Evolutionary conservation across 768 basidiomycete genomes (phyloP).

Genomic region (Tylopilus rubrobrunneus): DNA sequence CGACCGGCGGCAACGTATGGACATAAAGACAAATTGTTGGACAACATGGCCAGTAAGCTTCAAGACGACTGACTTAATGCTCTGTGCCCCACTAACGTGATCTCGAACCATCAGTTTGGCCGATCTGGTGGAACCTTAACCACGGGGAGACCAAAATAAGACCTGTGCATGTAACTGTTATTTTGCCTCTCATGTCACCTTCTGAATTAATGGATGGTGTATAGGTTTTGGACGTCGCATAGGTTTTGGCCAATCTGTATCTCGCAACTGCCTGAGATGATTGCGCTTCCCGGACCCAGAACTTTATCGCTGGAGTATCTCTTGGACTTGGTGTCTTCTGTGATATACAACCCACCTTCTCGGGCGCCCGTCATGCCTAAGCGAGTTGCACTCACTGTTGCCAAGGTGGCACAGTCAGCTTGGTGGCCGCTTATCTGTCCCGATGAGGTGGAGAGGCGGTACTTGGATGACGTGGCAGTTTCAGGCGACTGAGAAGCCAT

Average conservation of each 20-base stretch:
- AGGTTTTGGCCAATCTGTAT: slow-evolving; percentile 77
- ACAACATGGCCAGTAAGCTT: slow-evolving; percentile 82
- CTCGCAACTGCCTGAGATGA: slow-evolving; percentile 59
- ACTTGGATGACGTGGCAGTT: slow-evolving; percentile 73
- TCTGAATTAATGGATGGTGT: slow-evolving; percentile 13
- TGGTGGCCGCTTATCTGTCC: slow-evolving; percentile 95
- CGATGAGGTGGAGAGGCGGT: slow-evolving; percentile 87
- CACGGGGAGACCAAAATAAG: slow-evolving; percentile 80
- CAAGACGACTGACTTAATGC: neutral
- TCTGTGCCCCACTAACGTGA: slow-evolving; percentile 13
- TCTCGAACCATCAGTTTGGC: slow-evolving; percentile 51
- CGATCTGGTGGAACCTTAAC: slow-evolving; percentile 94
- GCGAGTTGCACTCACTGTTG: slow-evolving; percentile 56
- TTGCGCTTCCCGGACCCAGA: slow-evolving; percentile 86
- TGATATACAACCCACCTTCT: slow-evolving; percentile 75
- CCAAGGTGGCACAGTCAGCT: slow-evolving; percentile 54
- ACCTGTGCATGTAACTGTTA: slow-evolving; percentile 77
- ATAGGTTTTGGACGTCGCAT: slow-evolving; percentile 91
- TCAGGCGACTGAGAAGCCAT: slow-evolving; percentile 81
- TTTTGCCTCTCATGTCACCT: slow-evolving; percentile 16
- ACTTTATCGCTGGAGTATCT: slow-evolving; percentile 81
- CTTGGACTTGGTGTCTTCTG: slow-evolving; percentile 69
- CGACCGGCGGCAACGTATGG: slow-evolving; percentile 86
- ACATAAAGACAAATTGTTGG: slow-evolving; percentile 92
- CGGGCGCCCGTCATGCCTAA: slow-evolving; percentile 76